Evolutionary conservation across 768 basidiomycete species (phyloP).

Genomic region (Suillus hirtellus): DNA sequence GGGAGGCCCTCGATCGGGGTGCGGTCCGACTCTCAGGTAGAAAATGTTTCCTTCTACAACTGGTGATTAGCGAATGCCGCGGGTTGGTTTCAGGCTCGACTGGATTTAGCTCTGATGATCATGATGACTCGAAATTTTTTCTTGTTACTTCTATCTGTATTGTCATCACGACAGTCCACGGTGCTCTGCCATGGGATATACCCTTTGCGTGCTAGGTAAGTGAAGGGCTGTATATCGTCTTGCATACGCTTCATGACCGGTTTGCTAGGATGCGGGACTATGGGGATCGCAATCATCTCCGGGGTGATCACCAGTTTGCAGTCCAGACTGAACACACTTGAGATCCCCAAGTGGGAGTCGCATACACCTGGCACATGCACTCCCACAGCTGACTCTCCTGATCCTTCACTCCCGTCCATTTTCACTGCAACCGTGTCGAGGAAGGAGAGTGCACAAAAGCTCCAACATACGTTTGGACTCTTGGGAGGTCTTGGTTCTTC

Average conservation of each 20-base stretch:
- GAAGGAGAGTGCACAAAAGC: slow-evolving; percentile 68
- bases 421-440: slow-evolving; percentile 90
- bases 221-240: slow-evolving; percentile 8
- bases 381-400: slow-evolving; percentile 52
- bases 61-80: neutral
- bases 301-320: slow-evolving; percentile 88
- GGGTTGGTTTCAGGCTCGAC: neutral
- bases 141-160: neutral
- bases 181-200: slow-evolving; percentile 73
- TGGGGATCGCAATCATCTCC: slow-evolving; percentile 95
- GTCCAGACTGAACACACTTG: slow-evolving; percentile 34
- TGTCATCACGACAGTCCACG: slow-evolving; percentile 8
- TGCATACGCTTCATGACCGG: slow-evolving; percentile 20
- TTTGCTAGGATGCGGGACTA: slow-evolving; percentile 88
- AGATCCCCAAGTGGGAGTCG: slow-evolving; percentile 59
- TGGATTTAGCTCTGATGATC: neutral
- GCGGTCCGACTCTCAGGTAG: neutral
- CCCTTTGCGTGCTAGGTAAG: slow-evolving; percentile 81
- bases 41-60: neutral
- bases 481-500: slow-evolving; percentile 59
- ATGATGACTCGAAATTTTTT: slow-evolving; percentile 16
- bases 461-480: slow-evolving; percentile 58
- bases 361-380: slow-evolving; percentile 76
- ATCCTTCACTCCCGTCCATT: slow-evolving; percentile 70
- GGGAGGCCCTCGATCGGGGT: neutral